A percentile compares a stretch with the other conserved stretches of the same genome.
Evolutionary conservation across 225 moss, liverwort and hornwort genomes (phyloP).

Genomic region (Rhytidiadelphus loreus): DNA sequence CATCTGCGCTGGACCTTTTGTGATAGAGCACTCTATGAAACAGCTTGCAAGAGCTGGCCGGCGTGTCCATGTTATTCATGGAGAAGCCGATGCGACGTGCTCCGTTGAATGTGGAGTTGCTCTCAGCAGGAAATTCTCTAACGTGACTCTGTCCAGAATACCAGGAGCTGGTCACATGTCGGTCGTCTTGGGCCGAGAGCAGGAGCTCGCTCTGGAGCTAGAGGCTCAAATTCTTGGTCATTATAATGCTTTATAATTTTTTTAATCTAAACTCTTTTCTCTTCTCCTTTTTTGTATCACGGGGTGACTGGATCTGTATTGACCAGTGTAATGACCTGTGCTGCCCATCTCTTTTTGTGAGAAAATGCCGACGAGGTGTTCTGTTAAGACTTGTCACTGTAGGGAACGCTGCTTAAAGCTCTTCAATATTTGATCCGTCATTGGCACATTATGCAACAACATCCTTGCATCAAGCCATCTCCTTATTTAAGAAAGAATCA

Average conservation of each 20-base stretch:
- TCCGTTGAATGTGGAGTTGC: conserved; percentile 34
- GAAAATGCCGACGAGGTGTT: background rate
- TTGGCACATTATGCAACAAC: background rate
- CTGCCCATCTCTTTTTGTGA: too few relatives aligned
- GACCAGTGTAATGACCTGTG: background rate
- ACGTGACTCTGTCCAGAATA: conserved; percentile 32
- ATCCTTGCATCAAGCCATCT: background rate
- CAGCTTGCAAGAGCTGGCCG: conserved; percentile 21
- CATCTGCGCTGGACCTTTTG: conserved; percentile 42
- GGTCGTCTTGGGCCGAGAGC: conserved; percentile 52
- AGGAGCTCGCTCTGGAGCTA: conserved; percentile 41
- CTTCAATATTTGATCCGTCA: background rate
- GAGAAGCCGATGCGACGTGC: conserved; percentile 44
- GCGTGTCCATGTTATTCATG: conserved; percentile 52
- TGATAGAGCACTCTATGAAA: conserved; percentile 26
- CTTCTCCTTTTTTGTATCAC: background rate
- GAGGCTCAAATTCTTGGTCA: conserved; percentile 17
- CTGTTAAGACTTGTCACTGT: background rate
- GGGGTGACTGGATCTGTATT: too few relatives aligned
- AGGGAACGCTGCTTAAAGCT: background rate
- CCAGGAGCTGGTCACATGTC: conserved; percentile 31
- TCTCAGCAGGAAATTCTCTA: conserved; percentile 32
- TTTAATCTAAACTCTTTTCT: background rate
- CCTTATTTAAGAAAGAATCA: background rate
- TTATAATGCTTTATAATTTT: background rate